These are phyloP conservation scores for Oryza rufipogon DNA, from an alignment of 176 grass and related monocot species.

Conservation along the genomic window DNA sequence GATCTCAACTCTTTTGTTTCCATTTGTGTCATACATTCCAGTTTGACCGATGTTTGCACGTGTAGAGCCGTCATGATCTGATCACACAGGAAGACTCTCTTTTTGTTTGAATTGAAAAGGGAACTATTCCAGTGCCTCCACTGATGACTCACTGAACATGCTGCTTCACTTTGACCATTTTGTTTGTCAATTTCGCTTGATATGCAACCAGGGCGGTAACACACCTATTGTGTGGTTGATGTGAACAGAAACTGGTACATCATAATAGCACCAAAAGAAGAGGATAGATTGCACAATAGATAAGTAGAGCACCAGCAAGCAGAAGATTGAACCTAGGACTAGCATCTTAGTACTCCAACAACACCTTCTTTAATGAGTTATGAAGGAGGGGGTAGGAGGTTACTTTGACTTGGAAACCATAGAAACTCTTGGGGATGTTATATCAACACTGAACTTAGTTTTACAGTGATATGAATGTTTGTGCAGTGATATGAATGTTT, in stretches of 20 bases:
- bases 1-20: slow-evolving; percentile 5
- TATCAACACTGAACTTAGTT: neutral
- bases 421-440: neutral
- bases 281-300: slow-evolving; percentile 7
- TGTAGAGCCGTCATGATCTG: slow-evolving; percentile 11
- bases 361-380: neutral
- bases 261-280: slow-evolving; percentile 16
- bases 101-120: neutral
- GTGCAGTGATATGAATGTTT: neutral
- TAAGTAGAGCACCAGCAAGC: neutral
- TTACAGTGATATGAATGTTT: neutral
- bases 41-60: neutral
- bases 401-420: neutral
- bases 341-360: slow-evolving; percentile 17
- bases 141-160: neutral
- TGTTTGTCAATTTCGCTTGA: neutral
- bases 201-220: slow-evolving; percentile 26
- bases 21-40: neutral
- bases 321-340: neutral
- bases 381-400: neutral
- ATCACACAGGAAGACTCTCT: neutral
- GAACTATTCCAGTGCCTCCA: neutral
- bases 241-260: neutral
- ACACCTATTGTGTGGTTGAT: neutral
- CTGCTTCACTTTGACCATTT: slow-evolving; percentile 6